Base-by-base conservation (phyloP, 2,329 filamentous ascomycete genomes). In the Trichoderma sp. region DNA sequence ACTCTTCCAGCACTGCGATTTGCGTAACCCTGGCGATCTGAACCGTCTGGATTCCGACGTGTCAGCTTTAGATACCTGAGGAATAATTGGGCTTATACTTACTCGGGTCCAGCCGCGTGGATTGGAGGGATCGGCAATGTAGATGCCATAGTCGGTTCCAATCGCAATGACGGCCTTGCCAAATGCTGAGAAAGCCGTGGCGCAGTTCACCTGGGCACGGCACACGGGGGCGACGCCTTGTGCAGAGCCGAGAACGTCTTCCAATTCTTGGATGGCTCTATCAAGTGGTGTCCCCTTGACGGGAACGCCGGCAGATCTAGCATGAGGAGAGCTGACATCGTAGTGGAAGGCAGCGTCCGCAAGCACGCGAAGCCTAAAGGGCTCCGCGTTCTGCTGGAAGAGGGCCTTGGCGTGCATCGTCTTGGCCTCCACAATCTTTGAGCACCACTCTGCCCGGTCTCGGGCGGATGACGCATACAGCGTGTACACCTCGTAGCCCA, bases 131-230 rank as follows among this genome's bases (percentile, higher is more conserved):
- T 97, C 92, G 3, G 94, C 91, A 55, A 96, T 90, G 74, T 88
- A 99, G 4, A 99, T 92, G 39, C 95, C 95, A 76, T 91, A 93
- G 74, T 99, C 95, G 1, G 95, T 99, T 50, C 96, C 95, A 64
- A 99, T 90, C 12, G 94, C 95, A 70, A 97, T 89, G 84, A 97
- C 91, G 54, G 90, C 86, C 75, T 90, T 94, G 30, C 92, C 92
- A 73, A 89, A 90, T 0, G 90, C 90, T 30, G 88, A 88, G 77
- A 99, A 99, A 0, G 92, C 90, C 3, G 94, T 94, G 0, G 95
- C 92, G 75, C 95, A 99, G 74, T 99, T 95, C 69, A 99, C 93
- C 60, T 88, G 84, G 39, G 94, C 90, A 71, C 92, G 85, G 74
- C 92, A 97, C 5, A 98, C 88, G 2, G 92, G 89, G 3, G 85